These are phyloP conservation scores for Jamesozyma spencerorum DNA, from an alignment of 805 yeast genomes.

Conservation along the genomic window DNA sequence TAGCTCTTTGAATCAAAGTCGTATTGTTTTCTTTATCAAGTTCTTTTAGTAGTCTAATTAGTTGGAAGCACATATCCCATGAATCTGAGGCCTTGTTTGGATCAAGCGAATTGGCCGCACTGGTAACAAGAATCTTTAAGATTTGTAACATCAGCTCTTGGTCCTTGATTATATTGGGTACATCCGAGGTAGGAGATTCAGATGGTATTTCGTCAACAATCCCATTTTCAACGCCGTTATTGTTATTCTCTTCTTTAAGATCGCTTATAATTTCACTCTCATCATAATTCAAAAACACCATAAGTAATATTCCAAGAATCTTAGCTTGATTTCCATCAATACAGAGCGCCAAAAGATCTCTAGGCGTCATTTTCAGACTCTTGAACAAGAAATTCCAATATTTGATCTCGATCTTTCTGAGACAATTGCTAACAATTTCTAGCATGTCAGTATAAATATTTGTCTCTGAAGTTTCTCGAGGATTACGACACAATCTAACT, in stretches of 20 bases:
- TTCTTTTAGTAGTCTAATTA: slow-evolving; percentile 22
- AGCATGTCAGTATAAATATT: slow-evolving; percentile 15
- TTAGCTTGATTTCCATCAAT: slow-evolving; percentile 26
- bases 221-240: neutral
- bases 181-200: neutral
- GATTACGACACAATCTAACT: slow-evolving; percentile 16
- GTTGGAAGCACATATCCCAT: slow-evolving; percentile 31
- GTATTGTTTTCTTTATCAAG: slow-evolving; percentile 25
- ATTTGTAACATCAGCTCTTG: slow-evolving; percentile 28
- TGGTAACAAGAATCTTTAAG: slow-evolving; percentile 21
- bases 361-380: slow-evolving; percentile 23
- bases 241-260: slow-evolving; percentile 1
- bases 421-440: slow-evolving; percentile 28
- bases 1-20: slow-evolving; percentile 17
- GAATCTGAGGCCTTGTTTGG: slow-evolving; percentile 22
- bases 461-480: slow-evolving; percentile 3
- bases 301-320: slow-evolving; percentile 23
- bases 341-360: slow-evolving; percentile 24
- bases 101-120: slow-evolving; percentile 22
- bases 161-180: slow-evolving; percentile 17
- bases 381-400: slow-evolving; percentile 26
- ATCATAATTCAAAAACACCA: slow-evolving; percentile 29
- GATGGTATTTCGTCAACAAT: neutral
- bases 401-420: slow-evolving; percentile 28
- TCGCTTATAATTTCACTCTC: slow-evolving; percentile 15